phyloP scores from a whole-genome alignment of 2,329 filamentous ascomycete species.

The Sphaerulina populicola region DNA sequence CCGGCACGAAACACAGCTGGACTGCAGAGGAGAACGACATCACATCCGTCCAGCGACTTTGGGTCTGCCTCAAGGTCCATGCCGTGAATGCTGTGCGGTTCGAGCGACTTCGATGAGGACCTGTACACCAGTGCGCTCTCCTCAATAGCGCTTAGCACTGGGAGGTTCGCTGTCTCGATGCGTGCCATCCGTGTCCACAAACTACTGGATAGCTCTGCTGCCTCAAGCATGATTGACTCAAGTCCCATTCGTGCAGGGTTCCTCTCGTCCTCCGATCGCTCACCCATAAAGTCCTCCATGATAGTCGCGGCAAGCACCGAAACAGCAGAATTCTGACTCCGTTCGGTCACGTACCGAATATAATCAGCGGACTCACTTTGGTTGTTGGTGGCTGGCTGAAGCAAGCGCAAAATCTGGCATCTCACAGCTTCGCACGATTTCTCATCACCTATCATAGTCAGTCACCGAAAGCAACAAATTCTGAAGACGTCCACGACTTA shows the following conservation, averaged over 20 bases:
- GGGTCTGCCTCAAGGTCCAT: slow-evolving; percentile 5
- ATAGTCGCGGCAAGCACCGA: background rate
- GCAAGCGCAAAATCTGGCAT: slow-evolving; percentile 11
- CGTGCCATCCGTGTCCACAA: slow-evolving; percentile 9
- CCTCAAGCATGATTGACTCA: background rate
- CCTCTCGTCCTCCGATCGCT: background rate
- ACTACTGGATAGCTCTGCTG: slow-evolving; percentile 11
- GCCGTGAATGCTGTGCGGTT: slow-evolving; percentile 5
- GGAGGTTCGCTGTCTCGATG: background rate
- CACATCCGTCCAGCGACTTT: slow-evolving; percentile 1
- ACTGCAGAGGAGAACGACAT: slow-evolving; percentile 6
- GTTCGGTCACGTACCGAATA: background rate
- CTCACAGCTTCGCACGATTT: slow-evolving; percentile 1
- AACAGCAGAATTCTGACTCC: background rate
- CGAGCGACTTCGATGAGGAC: background rate
- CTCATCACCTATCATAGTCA: slow-evolving; percentile 1
- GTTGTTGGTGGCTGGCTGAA: slow-evolving; percentile 3
- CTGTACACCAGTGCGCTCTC: background rate
- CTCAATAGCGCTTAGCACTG: background rate
- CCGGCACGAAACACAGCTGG: slow-evolving; percentile 4
- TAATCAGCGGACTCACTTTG: background rate
- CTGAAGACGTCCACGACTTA: background rate
- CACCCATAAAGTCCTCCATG: background rate
- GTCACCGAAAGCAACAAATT: too few relatives aligned
- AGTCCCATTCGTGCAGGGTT: background rate